Base-by-base conservation (phyloP, 2,329 filamentous ascomycete species). In the Monosporascus sp. region DNA sequence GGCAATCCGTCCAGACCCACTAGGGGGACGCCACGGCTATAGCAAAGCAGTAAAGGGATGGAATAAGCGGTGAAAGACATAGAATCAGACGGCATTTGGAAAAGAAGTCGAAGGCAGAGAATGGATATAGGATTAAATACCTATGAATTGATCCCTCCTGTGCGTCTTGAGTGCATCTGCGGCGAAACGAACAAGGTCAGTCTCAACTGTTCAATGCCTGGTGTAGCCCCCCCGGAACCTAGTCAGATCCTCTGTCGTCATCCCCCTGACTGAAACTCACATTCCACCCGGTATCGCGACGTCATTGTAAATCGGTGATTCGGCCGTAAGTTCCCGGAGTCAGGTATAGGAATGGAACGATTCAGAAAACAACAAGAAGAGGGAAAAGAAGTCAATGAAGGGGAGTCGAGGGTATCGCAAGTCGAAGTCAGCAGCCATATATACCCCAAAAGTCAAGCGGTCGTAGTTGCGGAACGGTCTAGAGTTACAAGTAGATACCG, bases 111-210 rank as follows among this genome's bases (percentile, higher is more conserved):
- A 20, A 49, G 25, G 35, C 38, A 50, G 22, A 18, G 50, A 44
- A 35, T 38, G 20, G 36, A 44, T 24, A 52, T 38, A n/a, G 50
- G 37, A 56, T 14, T 20, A 46, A 27, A 61, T 75, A 87, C 88
- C 79, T 72, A 91, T 90, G 65, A 97, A 84, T 70, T 97, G 92
- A 70, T 97, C 92, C 68, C 92, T 80, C 52, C 92, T 83, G 75
- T 97, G 92, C 50, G 91, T 93, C 81, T 96, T 84, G 65, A 82
- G 76, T 47, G 81, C 78, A 75, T 84, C 81, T 84, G 58, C 27
- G 51, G 20, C 51, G 50, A 50, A 17, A 24, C 38, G 54, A 54
- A 58, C 60, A 46, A 63, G 54, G 11, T 31, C 27, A 31, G 27
- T 11, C 27, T 27, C 25, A 3, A 9, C 7, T 7, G 25, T 27